Evolutionary conservation across 345 rosid species (phyloP), one percentile per base, ranked within the genome.

Genomic region (Eucalyptus melliodora): DNA sequence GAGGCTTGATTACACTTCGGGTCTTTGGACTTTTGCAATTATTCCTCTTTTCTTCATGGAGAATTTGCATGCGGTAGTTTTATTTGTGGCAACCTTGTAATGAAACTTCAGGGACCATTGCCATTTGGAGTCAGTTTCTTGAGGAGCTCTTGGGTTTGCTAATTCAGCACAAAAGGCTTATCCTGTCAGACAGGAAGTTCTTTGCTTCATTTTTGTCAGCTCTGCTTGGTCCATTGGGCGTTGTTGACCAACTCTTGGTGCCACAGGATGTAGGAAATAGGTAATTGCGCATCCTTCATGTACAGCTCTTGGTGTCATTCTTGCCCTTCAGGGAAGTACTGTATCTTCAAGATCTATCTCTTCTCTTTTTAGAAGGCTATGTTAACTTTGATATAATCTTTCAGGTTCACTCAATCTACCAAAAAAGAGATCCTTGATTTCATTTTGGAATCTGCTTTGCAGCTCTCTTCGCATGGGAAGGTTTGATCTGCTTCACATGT

Each of bases 141-240:
- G 95, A 90, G 90, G 98, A 96, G 37, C 93, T 97, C 88, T 90
- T 96, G 95, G 97, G 93, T 82, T 90, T 96, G 93, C 92, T 97
- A 53, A 93, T 95, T 91, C 98, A 96, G 92, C 98, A 96, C 90
- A 96, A 92, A 91, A 95, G 94, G 93, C 94, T 93, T 87, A 94
- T 98, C 89, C 86, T 96, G 86, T 96, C 99, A 26, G 97, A 98
- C 93, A 94, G 90, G 88, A 93, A 93, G 24, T 98, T 93, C 90
- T 95, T 98, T 55, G 89, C 98, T 87, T 93, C 99, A n/a, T 94
- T 95, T 91, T 90, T 98, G 96, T 92, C 96, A 44, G 92, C 96
- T 56, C 92, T 95, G 94, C 97, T 98, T 62, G 92, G 98, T 87
- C 95, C 96, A 51, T 88, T 94, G 55, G 56, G 90, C 87, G 72